Base-by-base conservation (phyloP, 768 basidiomycete genomes). In the Fomitopsis serialis region DNA sequence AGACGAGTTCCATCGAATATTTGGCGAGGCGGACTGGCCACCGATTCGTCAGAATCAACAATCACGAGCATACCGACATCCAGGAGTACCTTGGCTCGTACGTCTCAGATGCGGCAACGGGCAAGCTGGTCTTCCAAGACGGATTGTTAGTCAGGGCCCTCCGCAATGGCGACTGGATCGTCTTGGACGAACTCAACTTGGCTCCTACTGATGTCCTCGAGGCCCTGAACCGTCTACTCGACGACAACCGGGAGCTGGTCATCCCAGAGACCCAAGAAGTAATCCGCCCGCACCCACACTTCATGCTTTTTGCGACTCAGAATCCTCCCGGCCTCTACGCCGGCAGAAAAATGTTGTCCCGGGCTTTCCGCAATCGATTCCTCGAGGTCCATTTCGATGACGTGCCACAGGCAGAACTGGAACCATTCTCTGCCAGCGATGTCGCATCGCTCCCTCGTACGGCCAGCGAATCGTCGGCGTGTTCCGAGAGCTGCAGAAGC, bases 51-150 rank as follows among this genome's bases (percentile, higher is more conserved):
- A 90, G 97, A 37, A 98, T 99, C 77, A 99, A 99, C 73, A 99
- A 99, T 63, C 97, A 99, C 71, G 97, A 99, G 58, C 97, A 98
- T 64, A 99, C 97, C 5, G 97, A 99, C 65, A 97, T 99, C 47
- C 97, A 99, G 64, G 97, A 99, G 66, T 99, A 99, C 64, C 78
- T 98, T 44, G 97, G 97, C 2, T 93, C 93, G 0, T 99, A 99
- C 64, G 84, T 95, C 22, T 95, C 97, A 2, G 94, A 98, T 67
- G 84, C 93, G 8, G 66, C 79, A 13, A 92, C 93, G 0, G 97
- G 97, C n/a, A 95, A 92, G 68, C 79, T 98, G 15, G 84, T 91
- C 9, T 98, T 97, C 72, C 88, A 87, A 61, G 97, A 99, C 66
- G 97, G 97, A 9, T 72, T 99, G 0, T 79, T 99, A 22, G 92